Conservation (phyloP, 495 filamentous ascomycete genomes). For the Clavariopsis aquatica region DNA sequence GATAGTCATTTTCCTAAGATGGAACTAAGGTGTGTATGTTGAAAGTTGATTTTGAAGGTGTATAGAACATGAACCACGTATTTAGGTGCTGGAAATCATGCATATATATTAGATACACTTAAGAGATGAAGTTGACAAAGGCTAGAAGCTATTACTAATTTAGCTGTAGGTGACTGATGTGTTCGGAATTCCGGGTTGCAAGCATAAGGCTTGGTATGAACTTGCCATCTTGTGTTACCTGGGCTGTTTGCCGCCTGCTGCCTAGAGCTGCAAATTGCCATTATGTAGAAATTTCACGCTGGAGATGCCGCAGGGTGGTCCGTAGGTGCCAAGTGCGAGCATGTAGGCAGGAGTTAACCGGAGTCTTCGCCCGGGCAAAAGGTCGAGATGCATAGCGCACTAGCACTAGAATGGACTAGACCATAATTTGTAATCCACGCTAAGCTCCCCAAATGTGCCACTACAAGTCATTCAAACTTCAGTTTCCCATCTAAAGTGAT, state of each 20-base stretch:
- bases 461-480: neutral
- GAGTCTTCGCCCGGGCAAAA: no score
- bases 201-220: neutral
- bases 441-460: neutral
- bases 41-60: neutral
- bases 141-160: neutral
- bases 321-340: neutral
- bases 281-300: neutral
- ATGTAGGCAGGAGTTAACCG: neutral
- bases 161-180: neutral
- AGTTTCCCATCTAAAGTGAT: neutral
- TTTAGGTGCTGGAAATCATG: neutral
- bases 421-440: neutral
- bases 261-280: neutral
- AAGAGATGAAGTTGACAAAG: neutral
- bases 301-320: neutral
- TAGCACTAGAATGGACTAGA: neutral
- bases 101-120: neutral
- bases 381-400: neutral
- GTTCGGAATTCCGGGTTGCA: neutral
- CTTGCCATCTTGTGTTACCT: neutral
- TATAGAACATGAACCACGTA: neutral
- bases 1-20: constrained; percentile 37
- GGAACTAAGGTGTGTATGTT: neutral
- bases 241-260: neutral